phyloP scores from a whole-genome alignment of 163 green algal species.

The Scenedesmus sp. region DNA sequence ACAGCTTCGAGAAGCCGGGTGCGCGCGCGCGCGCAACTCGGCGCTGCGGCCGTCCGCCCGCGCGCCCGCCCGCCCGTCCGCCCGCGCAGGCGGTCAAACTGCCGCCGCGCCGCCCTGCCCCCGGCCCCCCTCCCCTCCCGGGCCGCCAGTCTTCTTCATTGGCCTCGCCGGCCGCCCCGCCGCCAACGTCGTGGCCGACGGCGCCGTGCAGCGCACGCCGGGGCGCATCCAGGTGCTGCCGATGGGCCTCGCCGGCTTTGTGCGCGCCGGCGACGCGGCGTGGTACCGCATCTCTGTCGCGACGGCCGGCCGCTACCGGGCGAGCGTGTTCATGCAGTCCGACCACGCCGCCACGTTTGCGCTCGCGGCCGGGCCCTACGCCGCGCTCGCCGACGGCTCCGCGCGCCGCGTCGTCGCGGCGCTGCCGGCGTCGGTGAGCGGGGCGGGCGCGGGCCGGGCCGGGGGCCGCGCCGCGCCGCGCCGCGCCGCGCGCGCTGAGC shows the following conservation, averaged over 20 bases:
- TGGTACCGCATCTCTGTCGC: constrained; percentile 22
- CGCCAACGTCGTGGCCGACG: constrained; percentile 8
- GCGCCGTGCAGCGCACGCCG: neutral
- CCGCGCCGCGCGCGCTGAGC: neutral
- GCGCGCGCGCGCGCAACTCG: neutral
- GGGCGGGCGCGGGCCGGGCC: no score
- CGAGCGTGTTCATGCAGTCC: constrained; percentile 10
- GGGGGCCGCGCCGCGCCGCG: no score
- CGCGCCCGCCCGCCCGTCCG: neutral
- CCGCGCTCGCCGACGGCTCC: neutral
- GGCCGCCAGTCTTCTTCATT: constrained; percentile 8
- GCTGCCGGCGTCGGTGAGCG: constrained; percentile 13
- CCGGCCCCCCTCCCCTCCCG: constrained; percentile 7
- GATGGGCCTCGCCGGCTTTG: constrained; percentile 31
- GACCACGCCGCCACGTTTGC: neutral
- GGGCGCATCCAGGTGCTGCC: constrained; percentile 21
- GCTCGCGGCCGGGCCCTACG: constrained; percentile 5
- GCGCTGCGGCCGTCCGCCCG: neutral
- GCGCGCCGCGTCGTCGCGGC: neutral
- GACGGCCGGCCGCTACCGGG: neutral
- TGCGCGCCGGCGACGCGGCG: neutral
- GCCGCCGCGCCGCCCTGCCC: neutral
- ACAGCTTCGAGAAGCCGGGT: no score
- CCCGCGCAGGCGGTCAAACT: neutral
- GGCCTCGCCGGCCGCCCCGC: neutral